Evolutionary conservation across 2,329 filamentous ascomycete species (phyloP).

Genomic region (Kalmusia sp.): DNA sequence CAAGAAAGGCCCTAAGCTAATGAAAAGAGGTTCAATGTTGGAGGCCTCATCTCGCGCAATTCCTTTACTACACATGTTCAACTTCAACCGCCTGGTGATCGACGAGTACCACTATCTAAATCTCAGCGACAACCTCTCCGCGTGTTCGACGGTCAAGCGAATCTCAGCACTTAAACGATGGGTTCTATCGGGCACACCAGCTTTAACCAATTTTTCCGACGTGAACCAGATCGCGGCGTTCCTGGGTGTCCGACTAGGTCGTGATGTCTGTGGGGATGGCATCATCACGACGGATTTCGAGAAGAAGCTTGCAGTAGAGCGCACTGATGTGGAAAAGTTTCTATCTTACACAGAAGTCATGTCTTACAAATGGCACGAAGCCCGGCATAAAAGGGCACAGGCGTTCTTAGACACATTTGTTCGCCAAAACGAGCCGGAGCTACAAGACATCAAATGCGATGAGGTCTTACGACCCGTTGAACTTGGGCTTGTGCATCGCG

Average conservation of each 20-base stretch:
- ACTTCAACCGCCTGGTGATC: constrained; percentile 66
- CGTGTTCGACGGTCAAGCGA: constrained; percentile 49
- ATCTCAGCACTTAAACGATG: constrained; percentile 62
- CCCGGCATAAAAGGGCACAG: constrained; percentile 61
- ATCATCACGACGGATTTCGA: constrained; percentile 53
- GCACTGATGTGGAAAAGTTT: constrained; percentile 61
- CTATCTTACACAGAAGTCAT: constrained; percentile 57
- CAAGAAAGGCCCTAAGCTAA: too few species aligned
- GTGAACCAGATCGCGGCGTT: constrained; percentile 66
- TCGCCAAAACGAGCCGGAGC: constrained; percentile 47
- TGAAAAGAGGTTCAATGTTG: too few species aligned
- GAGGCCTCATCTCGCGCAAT: too few species aligned
- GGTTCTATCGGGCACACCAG: constrained; percentile 70
- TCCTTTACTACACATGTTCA: constrained; percentile 65
- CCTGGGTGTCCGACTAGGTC: constrained; percentile 62
- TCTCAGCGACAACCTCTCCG: constrained; percentile 28
- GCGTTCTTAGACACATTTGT: constrained; percentile 62
- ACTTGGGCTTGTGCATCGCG: constrained; percentile 57
- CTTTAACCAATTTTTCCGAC: constrained; percentile 63
- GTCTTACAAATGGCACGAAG: constrained; percentile 60
- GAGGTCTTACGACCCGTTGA: constrained; percentile 54
- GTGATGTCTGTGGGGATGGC: constrained; percentile 58
- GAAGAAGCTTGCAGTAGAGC: constrained; percentile 40
- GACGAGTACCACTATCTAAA: constrained; percentile 70
- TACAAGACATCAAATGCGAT: constrained; percentile 48